These are phyloP conservation scores for Effrenium voratum DNA, from an alignment of 73 alveolate species.

Conservation along the genomic window DNA sequence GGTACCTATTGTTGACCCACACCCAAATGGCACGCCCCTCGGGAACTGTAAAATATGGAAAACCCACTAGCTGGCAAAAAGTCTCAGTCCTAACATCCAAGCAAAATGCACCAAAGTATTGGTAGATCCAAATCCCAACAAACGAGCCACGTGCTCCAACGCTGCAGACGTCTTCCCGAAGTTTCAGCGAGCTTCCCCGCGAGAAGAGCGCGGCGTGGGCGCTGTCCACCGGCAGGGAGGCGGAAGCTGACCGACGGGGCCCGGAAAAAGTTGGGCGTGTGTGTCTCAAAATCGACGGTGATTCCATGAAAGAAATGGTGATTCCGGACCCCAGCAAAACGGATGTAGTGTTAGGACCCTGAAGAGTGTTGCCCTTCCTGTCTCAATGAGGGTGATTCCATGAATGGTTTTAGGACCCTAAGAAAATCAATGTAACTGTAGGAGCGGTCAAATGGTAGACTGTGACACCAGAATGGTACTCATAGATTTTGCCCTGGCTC, in stretches of 20 bases:
- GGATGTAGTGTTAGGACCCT: background rate
- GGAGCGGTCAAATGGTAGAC: too few relatives aligned
- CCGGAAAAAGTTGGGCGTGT: background rate
- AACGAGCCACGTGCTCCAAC: background rate
- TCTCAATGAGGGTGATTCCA: background rate
- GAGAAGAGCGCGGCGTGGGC: constrained; percentile 73
- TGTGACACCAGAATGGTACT: too few relatives aligned
- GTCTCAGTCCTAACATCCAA: background rate
- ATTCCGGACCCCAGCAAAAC: background rate
- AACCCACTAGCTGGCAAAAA: background rate
- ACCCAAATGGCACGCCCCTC: background rate
- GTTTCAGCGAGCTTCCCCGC: background rate
- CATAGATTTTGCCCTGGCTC: too few relatives aligned
- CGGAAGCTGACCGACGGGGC: background rate
- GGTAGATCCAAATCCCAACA: background rate
- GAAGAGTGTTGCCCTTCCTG: background rate
- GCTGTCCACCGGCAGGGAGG: constrained; percentile 37
- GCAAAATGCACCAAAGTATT: background rate
- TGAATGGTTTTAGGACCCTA: background rate
- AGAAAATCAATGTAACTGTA: background rate
- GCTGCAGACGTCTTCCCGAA: background rate
- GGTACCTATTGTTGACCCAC: background rate
- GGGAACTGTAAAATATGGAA: background rate
- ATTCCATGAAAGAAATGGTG: background rate
- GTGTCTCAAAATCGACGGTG: background rate